Evolutionary conservation across 2,329 filamentous ascomycete genomes (phyloP), one percentile per base, ranked within the genome.

Genomic region (Hypoxylon rubiginosum): DNA sequence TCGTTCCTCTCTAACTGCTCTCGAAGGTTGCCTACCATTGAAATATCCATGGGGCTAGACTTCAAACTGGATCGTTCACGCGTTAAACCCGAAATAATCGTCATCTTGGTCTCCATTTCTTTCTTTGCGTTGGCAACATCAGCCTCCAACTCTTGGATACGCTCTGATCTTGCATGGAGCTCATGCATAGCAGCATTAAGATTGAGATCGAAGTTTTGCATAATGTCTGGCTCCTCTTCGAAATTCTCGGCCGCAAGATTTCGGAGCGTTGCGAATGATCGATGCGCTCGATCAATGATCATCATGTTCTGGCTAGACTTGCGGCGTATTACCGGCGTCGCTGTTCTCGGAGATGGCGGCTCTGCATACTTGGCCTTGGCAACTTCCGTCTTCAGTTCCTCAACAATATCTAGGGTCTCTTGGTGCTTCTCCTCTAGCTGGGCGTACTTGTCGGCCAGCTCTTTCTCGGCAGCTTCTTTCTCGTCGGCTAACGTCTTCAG

Each of bases 101-200:
- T 92, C 84, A 95, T 94, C 86, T 99, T 99, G 68, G 88, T 90
- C 76, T 99, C 96, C 91, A 98, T 97, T 79, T 99, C 96, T 82
- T 94, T 97, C 83, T 93, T 96, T 21, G 94, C 88, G 3, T 89
- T 90, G 26, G 90, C 84, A 61, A 97, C 88, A 72, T 97, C 95
- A 5, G 90, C 89, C 79, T 99, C 96, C 13, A 99, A 84, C 73
- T 94, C 90, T 75, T 97, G 92, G 57, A 97, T 94, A 28, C 94
- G 90, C 78, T 98, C 94, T 41, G 94, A 94, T 45, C 94, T 90
- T 9, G 86, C 86, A 70, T 97, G 92, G 34, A 99, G 84, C 77
- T 99, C 96, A 73, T 96, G 92, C 90, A 97, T 95, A 62, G 95
- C 93, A 1, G 93, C 88, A 75, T 96, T 96, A 45, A 99, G 83